Conservation (phyloP, 1,284 basidiomycete genomes). For the Sanghuangporus baumii region DNA sequence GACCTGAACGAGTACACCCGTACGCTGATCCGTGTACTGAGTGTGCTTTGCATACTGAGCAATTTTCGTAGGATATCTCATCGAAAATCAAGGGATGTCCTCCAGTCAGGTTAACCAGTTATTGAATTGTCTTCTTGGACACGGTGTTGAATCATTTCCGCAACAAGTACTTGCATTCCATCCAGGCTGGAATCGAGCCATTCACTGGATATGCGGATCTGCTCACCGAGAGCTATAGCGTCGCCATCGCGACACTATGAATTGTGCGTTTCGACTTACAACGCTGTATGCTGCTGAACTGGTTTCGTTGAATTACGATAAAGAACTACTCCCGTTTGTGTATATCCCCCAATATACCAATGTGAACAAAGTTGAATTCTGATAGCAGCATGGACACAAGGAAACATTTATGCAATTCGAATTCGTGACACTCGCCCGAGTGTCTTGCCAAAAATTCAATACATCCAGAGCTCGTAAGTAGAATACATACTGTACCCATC, state of each 20-base stretch:
- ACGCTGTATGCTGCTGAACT: too few species aligned
- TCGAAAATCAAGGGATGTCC: slow-evolving; percentile 35
- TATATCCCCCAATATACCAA: too few species aligned
- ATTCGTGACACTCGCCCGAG: too few species aligned
- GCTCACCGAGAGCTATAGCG: slow-evolving; percentile 33
- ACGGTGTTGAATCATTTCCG: slow-evolving; percentile 1
- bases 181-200: slow-evolving; percentile 43
- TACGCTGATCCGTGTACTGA: slow-evolving; percentile 25
- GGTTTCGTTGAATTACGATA: too few species aligned
- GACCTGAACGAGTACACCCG: slow-evolving; percentile 54
- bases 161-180: slow-evolving; percentile 37
- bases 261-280: too few species aligned
- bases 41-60: not conserved
- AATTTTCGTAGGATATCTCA: slow-evolving; percentile 32
- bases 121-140: not conserved
- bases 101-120: slow-evolving; percentile 31
- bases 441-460: too few species aligned
- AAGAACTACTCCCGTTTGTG: too few species aligned
- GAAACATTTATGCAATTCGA: too few species aligned
- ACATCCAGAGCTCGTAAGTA: too few species aligned
- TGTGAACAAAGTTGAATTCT: too few species aligned
- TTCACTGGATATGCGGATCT: slow-evolving; percentile 40
- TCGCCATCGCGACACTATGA: slow-evolving; percentile 22
- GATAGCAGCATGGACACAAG: too few species aligned
- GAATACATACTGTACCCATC: too few species aligned